phyloP scores from a whole-genome alignment of 2,329 filamentous ascomycete species.

The Aspergillus tubingensis region DNA sequence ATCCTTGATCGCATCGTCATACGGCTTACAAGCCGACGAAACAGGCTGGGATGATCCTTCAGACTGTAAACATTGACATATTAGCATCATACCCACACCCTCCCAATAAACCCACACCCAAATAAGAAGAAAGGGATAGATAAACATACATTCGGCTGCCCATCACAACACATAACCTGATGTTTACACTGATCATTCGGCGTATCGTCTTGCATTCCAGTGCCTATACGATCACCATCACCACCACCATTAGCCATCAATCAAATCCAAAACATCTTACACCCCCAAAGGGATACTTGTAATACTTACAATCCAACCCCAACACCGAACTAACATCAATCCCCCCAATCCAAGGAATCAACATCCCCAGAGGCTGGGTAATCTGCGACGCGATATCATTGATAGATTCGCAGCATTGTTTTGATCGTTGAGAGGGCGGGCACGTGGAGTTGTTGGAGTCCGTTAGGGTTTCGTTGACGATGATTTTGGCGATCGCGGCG shows the following conservation, averaged over 20 bases:
- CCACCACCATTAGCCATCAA: not conserved
- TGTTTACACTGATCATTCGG: constrained; percentile 21
- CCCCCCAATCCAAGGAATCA: constrained; percentile 25
- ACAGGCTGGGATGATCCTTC: not conserved
- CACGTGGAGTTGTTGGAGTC: constrained; percentile 18
- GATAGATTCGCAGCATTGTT: constrained; percentile 31
- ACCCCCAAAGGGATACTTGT: not conserved
- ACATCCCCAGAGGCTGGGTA: constrained; percentile 15
- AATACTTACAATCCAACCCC: constrained; percentile 27
- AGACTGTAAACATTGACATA: too few species aligned
- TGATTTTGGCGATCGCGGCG: not conserved
- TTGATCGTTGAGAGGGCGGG: constrained; percentile 22
- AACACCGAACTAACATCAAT: constrained; percentile 22
- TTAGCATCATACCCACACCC: too few species aligned
- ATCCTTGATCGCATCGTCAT: constrained; percentile 23
- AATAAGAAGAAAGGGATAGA: not conserved
- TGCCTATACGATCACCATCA: constrained; percentile 18
- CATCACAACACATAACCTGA: constrained; percentile 31
- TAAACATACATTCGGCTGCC: constrained; percentile 11
- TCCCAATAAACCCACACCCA: too few species aligned
- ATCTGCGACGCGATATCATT: constrained; percentile 20
- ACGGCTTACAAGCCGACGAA: constrained; percentile 17
- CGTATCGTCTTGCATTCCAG: constrained; percentile 18
- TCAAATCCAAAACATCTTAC: not conserved
- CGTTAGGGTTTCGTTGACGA: not conserved